phyloP scores from a whole-genome alignment of 2,329 filamentous ascomycete species.

The Tolypocladium tropicale region DNA sequence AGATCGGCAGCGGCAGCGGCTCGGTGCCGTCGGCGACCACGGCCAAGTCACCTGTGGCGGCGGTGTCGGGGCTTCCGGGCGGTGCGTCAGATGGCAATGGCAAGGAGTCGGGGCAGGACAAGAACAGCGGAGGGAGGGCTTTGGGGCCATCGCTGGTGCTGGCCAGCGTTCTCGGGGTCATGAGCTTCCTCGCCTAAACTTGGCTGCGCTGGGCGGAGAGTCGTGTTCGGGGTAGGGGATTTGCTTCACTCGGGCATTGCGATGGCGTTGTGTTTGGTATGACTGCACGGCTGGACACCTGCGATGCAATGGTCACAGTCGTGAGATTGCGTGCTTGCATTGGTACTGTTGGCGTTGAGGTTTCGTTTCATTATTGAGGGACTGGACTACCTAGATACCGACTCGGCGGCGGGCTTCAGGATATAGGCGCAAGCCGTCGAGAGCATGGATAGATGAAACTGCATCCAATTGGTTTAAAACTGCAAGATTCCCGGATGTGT shows the following conservation, averaged over 20 bases:
- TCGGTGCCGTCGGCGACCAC: constrained; percentile 44
- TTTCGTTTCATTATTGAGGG: not conserved
- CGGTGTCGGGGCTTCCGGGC: constrained; percentile 30
- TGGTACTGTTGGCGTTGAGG: not conserved
- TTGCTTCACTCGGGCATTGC: not conserved
- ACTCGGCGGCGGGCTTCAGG: not conserved
- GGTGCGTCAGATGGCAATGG: not conserved
- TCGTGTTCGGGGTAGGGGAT: not conserved
- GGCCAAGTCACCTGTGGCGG: constrained; percentile 37
- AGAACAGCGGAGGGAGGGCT: constrained; percentile 3
- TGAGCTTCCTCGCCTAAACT: not conserved
- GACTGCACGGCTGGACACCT: not conserved
- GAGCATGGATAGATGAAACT: not conserved
- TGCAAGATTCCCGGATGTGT: not conserved
- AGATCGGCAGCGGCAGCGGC: constrained; percentile 40
- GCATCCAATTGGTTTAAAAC: not conserved
- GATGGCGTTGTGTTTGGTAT: not conserved
- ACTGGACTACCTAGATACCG: not conserved
- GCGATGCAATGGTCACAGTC: not conserved
- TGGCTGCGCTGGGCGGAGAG: not conserved
- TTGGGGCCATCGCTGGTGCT: not conserved
- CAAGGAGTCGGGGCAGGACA: not conserved
- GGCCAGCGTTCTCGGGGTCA: not conserved
- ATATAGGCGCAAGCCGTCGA: not conserved
- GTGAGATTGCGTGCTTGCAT: not conserved